phyloP scores from a whole-genome alignment of 306 rosid species.

The Cucurbita pepo region DNA sequence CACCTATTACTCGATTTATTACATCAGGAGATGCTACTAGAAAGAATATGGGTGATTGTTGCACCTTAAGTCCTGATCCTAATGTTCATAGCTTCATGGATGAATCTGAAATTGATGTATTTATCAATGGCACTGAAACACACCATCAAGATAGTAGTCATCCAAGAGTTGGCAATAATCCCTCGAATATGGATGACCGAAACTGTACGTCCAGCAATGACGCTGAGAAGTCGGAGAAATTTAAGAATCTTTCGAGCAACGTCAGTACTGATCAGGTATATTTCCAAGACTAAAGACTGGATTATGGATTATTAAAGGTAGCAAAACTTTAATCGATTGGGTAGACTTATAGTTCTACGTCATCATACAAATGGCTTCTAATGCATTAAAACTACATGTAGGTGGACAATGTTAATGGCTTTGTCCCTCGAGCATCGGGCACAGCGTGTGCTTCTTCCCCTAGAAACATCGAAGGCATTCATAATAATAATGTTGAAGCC shows the following conservation, averaged over 20 bases:
- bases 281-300: neutral
- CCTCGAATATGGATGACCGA: conserved; percentile 13
- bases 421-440: neutral
- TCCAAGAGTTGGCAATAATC: conserved; percentile 19
- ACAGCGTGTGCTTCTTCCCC: conserved; percentile 20
- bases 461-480: conserved; percentile 12
- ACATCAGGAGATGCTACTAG: conserved; percentile 29
- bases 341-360: neutral
- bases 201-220: conserved; percentile 15
- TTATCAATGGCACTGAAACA: conserved; percentile 17
- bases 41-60: conserved; percentile 12
- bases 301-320: neutral
- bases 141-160: conserved; percentile 13
- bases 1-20: conserved; percentile 50
- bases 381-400: conserved; percentile 8
- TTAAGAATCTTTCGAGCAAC: conserved; percentile 4
- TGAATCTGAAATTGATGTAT: conserved; percentile 28
- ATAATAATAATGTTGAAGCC: conserved; percentile 9
- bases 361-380: neutral
- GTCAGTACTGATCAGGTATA: conserved; percentile 9
- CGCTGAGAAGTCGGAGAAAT: conserved; percentile 18
- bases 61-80: conserved; percentile 11
- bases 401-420: conserved; percentile 10
- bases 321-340: neutral
- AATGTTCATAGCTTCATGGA: conserved; percentile 15